phyloP scores from a whole-genome alignment of 257 asterid genomes.

The Henckelia pumila region DNA sequence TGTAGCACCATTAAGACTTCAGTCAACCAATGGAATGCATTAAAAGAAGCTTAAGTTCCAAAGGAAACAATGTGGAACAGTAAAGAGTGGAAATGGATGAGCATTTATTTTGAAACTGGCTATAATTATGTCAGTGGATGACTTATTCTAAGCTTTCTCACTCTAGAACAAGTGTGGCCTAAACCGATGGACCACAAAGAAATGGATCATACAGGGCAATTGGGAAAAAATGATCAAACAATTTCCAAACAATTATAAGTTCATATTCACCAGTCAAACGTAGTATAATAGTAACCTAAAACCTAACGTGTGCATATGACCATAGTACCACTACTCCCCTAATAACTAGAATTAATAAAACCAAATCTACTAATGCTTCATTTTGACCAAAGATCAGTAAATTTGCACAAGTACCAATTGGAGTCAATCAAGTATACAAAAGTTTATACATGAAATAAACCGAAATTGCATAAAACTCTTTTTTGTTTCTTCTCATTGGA shows the following conservation, averaged over 20 bases:
- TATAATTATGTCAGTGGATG: not conserved
- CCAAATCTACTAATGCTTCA: slow-evolving; percentile 5
- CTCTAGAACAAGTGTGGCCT: not conserved
- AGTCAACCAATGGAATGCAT: not conserved
- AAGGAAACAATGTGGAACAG: not conserved
- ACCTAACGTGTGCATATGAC: not conserved
- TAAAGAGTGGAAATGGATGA: not conserved
- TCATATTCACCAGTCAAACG: not conserved
- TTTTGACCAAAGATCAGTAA: slow-evolving; percentile 2
- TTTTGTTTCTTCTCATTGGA: not conserved
- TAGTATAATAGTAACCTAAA: slow-evolving; percentile 12
- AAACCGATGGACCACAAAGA: not conserved
- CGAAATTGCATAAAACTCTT: not conserved
- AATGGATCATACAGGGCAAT: not conserved
- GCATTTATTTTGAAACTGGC: not conserved
- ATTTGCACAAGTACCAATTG: not conserved
- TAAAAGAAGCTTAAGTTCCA: not conserved
- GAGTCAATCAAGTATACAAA: not conserved
- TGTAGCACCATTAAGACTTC: not conserved
- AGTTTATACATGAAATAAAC: not conserved
- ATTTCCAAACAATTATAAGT: not conserved
- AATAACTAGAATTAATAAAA: slow-evolving; percentile 11
- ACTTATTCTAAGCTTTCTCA: not conserved
- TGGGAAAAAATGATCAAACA: not conserved
- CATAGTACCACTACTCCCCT: slow-evolving; percentile 3